These are phyloP conservation scores for Phytophthora multivora DNA, from an alignment of 352 stramenopile species.

Conservation along the genomic window DNA sequence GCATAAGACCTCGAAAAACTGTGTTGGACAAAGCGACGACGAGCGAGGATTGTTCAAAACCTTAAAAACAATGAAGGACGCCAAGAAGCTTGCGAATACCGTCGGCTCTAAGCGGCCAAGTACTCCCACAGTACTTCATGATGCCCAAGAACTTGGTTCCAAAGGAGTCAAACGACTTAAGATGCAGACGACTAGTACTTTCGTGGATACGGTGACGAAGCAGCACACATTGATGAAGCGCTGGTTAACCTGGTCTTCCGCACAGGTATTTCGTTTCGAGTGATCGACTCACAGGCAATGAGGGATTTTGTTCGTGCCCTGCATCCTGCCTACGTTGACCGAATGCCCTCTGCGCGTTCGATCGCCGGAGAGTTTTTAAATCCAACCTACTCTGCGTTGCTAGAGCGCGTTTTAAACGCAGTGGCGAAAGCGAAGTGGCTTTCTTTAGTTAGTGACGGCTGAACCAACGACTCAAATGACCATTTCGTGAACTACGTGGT, in stretches of 20 bases:
- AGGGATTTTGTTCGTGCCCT: background rate
- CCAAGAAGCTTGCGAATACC: background rate
- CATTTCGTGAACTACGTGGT: slow-evolving; percentile 2
- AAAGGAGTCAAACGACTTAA: background rate
- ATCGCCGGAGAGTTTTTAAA: background rate
- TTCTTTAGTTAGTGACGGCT: background rate
- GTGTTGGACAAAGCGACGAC: background rate
- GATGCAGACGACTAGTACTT: background rate
- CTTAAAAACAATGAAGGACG: background rate
- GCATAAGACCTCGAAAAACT: background rate
- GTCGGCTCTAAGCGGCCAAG: background rate
- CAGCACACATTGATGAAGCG: background rate
- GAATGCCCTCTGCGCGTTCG: background rate
- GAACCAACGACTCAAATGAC: background rate
- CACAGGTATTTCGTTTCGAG: slow-evolving; percentile 5
- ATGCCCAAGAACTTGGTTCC: background rate
- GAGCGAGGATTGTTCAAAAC: background rate
- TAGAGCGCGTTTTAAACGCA: background rate
- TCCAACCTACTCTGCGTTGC: background rate
- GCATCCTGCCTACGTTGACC: background rate
- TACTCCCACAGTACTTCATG: background rate
- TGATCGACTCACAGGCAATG: slow-evolving; percentile 7
- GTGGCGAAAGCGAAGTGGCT: background rate
- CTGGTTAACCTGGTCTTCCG: slow-evolving; percentile 3
- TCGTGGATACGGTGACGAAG: background rate